These are phyloP conservation scores for Phytophthora palmivora DNA, from an alignment of 352 stramenopile genomes.

Conservation along the genomic window DNA sequence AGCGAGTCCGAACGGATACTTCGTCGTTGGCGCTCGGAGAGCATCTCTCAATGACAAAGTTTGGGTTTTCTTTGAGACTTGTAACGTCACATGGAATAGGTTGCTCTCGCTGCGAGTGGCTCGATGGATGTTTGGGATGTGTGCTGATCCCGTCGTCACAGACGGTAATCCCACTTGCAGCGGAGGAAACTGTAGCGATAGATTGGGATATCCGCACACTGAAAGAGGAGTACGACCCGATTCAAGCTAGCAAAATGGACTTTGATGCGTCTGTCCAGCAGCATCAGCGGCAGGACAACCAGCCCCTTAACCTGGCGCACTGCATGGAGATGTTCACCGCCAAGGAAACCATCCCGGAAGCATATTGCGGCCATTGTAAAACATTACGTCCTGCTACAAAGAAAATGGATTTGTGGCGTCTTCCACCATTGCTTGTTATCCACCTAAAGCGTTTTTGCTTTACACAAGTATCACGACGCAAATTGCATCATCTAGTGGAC, in stretches of 20 bases:
- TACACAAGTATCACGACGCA: slow-evolving; percentile 92
- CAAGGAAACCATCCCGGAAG: slow-evolving; percentile 81
- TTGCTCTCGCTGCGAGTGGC: slow-evolving; percentile 90
- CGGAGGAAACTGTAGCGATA: slow-evolving; percentile 87
- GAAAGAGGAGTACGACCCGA: slow-evolving; percentile 88
- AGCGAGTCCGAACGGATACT: slow-evolving; percentile 46
- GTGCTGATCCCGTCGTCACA: slow-evolving; percentile 68
- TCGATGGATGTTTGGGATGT: slow-evolving; percentile 88
- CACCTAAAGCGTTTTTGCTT: slow-evolving; percentile 99
- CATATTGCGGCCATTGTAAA: slow-evolving; percentile 86
- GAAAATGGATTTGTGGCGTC: slow-evolving; percentile 97
- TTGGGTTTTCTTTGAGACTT: slow-evolving; percentile 86
- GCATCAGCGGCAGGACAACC: slow-evolving; percentile 77
- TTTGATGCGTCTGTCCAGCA: slow-evolving; percentile 67
- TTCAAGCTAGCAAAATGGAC: slow-evolving; percentile 85
- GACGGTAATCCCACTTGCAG: slow-evolving; percentile 53
- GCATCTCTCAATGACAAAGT: slow-evolving; percentile 70
- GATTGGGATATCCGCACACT: slow-evolving; percentile 91
- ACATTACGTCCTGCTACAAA: slow-evolving; percentile 94
- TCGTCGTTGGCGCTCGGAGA: slow-evolving; percentile 70
- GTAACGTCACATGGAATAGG: slow-evolving; percentile 84
- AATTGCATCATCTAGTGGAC: slow-evolving; percentile 96
- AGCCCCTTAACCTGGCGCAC: slow-evolving; percentile 79
- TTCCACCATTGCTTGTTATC: slow-evolving; percentile 98
- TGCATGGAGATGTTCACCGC: slow-evolving; percentile 91